Evolutionary conservation across 2,329 filamentous ascomycete species (phyloP).

Genomic region (Penicillium brevicompactum): DNA sequence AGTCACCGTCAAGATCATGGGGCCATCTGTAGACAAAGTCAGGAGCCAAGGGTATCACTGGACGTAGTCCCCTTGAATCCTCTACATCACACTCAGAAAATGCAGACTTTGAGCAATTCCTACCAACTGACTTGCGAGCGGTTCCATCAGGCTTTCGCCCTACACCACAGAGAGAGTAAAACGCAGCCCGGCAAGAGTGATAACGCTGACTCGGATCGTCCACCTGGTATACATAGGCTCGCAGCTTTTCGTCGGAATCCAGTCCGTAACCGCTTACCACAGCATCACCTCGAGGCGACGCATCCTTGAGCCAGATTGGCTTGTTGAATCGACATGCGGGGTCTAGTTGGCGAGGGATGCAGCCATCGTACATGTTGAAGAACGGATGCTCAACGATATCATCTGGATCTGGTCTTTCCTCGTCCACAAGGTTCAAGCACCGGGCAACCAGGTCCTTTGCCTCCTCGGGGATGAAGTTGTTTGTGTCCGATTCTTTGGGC

Average conservation of each 20-base stretch:
- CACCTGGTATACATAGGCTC: conserved; percentile 37
- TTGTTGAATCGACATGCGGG: conserved; percentile 40
- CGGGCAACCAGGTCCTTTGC: conserved; percentile 51
- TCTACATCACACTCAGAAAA: conserved; percentile 50
- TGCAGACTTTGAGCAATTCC: conserved; percentile 48
- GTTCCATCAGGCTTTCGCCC: conserved; percentile 45
- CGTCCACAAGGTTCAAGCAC: conserved; percentile 51
- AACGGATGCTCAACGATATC: conserved; percentile 54
- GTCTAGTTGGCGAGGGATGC: conserved; percentile 48
- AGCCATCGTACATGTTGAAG: conserved; percentile 53
- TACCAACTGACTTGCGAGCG: conserved; percentile 46
- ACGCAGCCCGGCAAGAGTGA: conserved; percentile 42
- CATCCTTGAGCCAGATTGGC: conserved; percentile 46
- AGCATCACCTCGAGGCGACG: conserved; percentile 50
- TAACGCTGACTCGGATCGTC: conserved; percentile 42
- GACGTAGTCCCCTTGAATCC: conserved; percentile 48
- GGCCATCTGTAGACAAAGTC: conserved; percentile 51
- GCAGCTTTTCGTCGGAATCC: conserved; percentile 43
- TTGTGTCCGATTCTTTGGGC: conserved; percentile 47
- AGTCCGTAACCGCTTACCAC: conserved; percentile 48
- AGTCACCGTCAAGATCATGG: conserved; percentile 43
- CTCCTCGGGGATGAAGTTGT: conserved; percentile 52
- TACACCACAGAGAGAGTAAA: conserved; percentile 50
- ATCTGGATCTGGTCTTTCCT: conserved; percentile 52
- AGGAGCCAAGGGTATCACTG: conserved; percentile 47